Percentiles rank a stretch among this genome's conserved stretches.
These are phyloP conservation scores for Suhomyces choctaworum DNA, from an alignment of 1,139 yeast genomes.

Conservation along the genomic window DNA sequence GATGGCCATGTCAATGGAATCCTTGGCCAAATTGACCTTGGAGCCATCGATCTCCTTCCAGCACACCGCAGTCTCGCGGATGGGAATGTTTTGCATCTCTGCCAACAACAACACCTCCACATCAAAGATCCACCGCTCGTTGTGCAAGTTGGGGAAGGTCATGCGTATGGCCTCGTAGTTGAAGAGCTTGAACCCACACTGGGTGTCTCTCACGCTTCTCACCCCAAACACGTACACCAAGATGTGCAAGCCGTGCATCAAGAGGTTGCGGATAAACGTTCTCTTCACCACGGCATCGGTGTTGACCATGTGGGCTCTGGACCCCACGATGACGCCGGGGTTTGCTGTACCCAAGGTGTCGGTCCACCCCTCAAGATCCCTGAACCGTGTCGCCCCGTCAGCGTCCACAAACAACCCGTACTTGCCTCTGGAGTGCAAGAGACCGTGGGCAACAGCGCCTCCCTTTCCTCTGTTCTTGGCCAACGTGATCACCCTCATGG, in stretches of 20 bases:
- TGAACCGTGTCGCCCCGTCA: constrained; percentile 89
- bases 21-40: constrained; percentile 88
- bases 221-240: constrained; percentile 88
- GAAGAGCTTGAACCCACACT: constrained; percentile 94
- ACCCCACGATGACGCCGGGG: constrained; percentile 80
- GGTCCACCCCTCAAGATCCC: constrained; percentile 62
- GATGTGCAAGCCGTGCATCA: constrained; percentile 91
- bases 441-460: constrained; percentile 96
- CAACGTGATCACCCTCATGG: constrained; percentile 67
- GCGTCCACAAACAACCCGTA: constrained; percentile 92
- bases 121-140: constrained; percentile 98
- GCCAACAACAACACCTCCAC: constrained; percentile 88
- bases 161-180: constrained; percentile 61
- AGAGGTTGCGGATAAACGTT: constrained; percentile 79
- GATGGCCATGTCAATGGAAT: constrained; percentile 91
- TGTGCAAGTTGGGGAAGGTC: constrained; percentile 90
- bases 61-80: constrained; percentile 79
- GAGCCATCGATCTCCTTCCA: constrained; percentile 99
- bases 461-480: constrained; percentile 89
- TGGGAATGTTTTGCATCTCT: constrained; percentile 61
- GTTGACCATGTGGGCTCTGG: constrained; percentile 94
- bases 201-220: constrained; percentile 84
- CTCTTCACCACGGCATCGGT: constrained; percentile 96
- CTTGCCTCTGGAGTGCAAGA: constrained; percentile 71
- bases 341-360: constrained; percentile 31